Evolutionary conservation across 2,329 filamentous ascomycete species (phyloP).

Genomic region (Sporothrix brunneoviolacea): DNA sequence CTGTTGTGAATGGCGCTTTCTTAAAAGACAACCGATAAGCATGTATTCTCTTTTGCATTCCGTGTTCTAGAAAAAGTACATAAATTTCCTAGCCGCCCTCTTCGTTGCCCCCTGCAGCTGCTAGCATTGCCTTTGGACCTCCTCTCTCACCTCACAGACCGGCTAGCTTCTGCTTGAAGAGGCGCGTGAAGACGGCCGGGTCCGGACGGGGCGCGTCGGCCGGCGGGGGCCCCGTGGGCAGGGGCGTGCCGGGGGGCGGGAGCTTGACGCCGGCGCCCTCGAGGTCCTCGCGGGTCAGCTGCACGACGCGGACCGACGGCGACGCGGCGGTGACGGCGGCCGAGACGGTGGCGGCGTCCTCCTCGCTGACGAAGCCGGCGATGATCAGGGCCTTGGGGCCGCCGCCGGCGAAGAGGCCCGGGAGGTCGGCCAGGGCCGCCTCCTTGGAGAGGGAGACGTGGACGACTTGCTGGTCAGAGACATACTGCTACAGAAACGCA

Average conservation of each 20-base stretch:
- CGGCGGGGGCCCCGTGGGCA: slow-evolving; percentile 2
- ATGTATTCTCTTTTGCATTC: too few relatives aligned
- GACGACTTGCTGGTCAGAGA: background rate
- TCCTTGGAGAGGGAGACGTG: slow-evolving; percentile 9
- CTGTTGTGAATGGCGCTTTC: too few relatives aligned
- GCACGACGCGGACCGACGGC: background rate
- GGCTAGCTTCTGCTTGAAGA: slow-evolving; percentile 12
- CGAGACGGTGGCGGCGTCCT: background rate
- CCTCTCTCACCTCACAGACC: too few relatives aligned
- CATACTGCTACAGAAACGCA: background rate
- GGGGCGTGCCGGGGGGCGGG: slow-evolving; percentile 3
- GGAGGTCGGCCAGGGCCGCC: slow-evolving; percentile 4
- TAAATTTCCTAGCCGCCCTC: too few relatives aligned
- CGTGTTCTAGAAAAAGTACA: too few relatives aligned
- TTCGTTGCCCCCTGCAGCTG: too few relatives aligned
- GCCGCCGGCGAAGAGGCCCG: background rate
- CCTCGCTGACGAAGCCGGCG: background rate
- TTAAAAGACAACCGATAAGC: too few relatives aligned
- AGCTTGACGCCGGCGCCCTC: slow-evolving; percentile 6
- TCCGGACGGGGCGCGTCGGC: slow-evolving; percentile 2
- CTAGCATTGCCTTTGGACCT: too few relatives aligned
- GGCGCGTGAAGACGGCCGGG: slow-evolving; percentile 1
- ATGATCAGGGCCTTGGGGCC: slow-evolving; percentile 8
- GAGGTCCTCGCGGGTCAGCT: slow-evolving; percentile 7
- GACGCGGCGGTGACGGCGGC: slow-evolving; percentile 4